Base-by-base conservation (phyloP, 2,329 filamentous ascomycete genomes). In the Bipolaris zeicola region DNA sequence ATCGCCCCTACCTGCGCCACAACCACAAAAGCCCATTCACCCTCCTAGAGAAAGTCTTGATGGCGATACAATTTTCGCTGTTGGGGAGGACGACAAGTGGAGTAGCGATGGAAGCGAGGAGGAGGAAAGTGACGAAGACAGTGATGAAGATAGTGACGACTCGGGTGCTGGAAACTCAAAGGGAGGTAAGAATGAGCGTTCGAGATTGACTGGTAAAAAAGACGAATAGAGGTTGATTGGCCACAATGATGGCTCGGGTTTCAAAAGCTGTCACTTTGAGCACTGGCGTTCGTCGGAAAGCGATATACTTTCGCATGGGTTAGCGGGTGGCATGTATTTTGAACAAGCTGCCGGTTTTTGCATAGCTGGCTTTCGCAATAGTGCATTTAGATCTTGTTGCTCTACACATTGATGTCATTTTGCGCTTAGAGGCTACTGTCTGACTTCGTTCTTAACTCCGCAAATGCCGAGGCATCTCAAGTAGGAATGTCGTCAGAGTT, bases 51-150 rank as follows among this genome's bases (percentile, higher is more conserved):
- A 88, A 58, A 88, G 86, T 48, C 78, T 90, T 33, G 93, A 98
- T 61, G 92, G 92, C 10, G 95, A 98, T 78, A 96, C 93, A 0
- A 96, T 98, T 60, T 98, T 98, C 69, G 94, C 94, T 1, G 91
- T 98, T 10, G 94, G 92, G 10, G 86, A 87, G 52, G 93, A 96
- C 68, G 92, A 95, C 71, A 91, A 89, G 72, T 94, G 92, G 82
- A 92, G 89, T 54, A 89, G 91, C 53, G 89, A 88, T 18, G 57
- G 51, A 16, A 55, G 52, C 33, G 55, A 50, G 22, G 50, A 54
- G 26, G 50, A 53, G 14, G 52, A 53, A 3, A 52, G 52, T n/a
- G 55, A 55, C 14, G 47, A 55, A 20, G 52, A 55, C 2, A 36
- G 50, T 28, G 52, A 55, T 44, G 42, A 45, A 22, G 50, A 52